phyloP scores from a whole-genome alignment of 352 stramenopile species.

The Phytophthora pinifolia region DNA sequence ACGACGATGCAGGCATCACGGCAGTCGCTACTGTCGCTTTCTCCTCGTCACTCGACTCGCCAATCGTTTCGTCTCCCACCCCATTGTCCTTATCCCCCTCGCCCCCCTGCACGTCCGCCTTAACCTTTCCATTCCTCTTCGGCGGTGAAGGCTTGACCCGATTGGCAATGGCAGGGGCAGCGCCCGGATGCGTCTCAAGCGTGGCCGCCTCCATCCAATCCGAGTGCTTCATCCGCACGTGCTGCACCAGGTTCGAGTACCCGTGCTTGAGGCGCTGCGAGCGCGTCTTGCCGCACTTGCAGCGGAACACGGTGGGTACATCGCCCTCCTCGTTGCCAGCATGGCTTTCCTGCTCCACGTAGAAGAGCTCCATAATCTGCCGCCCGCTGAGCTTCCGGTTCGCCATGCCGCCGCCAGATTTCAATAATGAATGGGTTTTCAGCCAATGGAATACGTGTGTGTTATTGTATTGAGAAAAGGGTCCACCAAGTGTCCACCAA shows the following conservation, averaged over 20 bases:
- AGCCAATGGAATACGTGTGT: constrained; percentile 6
- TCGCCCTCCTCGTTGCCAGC: constrained; percentile 5
- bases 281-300: constrained; percentile 62
- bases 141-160: constrained; percentile 9
- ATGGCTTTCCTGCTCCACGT: constrained; percentile 30
- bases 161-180: constrained; percentile 20
- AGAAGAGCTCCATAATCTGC: constrained; percentile 56
- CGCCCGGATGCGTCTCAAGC: constrained; percentile 24
- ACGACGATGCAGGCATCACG: constrained; percentile 1
- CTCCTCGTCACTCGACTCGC: constrained; percentile 6
- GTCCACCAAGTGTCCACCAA: constrained; percentile 5
- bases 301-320: constrained; percentile 41
- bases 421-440: constrained; percentile 11
- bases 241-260: constrained; percentile 69
- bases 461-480: not conserved
- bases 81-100: constrained; percentile 1
- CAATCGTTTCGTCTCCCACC: constrained; percentile 1
- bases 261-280: constrained; percentile 50
- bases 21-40: not conserved
- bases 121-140: constrained; percentile 19
- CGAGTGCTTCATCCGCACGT: constrained; percentile 63
- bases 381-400: constrained; percentile 36
- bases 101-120: not conserved
- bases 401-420: constrained; percentile 10
- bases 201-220: constrained; percentile 45